Conservation (phyloP, 257 asterid species). For the Salvia miltiorrhiza region DNA sequence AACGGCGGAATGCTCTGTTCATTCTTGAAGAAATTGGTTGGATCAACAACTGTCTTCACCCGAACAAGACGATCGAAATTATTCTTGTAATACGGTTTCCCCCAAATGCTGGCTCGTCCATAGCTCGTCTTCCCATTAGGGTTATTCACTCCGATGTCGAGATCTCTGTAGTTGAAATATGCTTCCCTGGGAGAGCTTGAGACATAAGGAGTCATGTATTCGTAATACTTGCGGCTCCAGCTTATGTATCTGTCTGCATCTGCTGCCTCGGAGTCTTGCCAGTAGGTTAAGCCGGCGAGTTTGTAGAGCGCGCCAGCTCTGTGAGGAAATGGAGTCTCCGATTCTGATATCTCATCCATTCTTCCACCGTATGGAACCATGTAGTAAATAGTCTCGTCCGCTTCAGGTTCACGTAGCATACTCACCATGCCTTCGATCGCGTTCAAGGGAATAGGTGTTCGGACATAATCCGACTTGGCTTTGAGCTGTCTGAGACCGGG, state of each 20-base stretch:
- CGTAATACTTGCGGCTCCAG: not conserved
- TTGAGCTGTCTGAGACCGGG: not conserved
- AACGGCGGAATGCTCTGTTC: slow-evolving; percentile 13
- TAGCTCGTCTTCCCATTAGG: slow-evolving; percentile 17
- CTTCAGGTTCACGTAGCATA: not conserved
- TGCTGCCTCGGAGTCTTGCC: not conserved
- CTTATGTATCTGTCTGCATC: not conserved
- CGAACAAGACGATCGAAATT: slow-evolving; percentile 7
- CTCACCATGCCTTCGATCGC: slow-evolving; percentile 1
- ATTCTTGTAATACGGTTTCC: not conserved
- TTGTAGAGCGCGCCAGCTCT: not conserved
- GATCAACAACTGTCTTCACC: not conserved
- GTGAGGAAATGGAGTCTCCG: not conserved
- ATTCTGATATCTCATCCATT: slow-evolving; percentile 14
- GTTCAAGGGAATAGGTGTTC: not conserved
- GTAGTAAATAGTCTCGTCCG: not conserved
- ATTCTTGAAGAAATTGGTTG: slow-evolving; percentile 7
- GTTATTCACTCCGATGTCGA: slow-evolving; percentile 29
- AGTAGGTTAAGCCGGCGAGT: not conserved
- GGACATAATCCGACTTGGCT: slow-evolving; percentile 23
- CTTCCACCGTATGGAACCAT: slow-evolving; percentile 15
- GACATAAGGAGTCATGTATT: slow-evolving; percentile 29
- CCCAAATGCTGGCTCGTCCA: not conserved
- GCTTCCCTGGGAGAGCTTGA: slow-evolving; percentile 29
- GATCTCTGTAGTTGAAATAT: slow-evolving; percentile 34